Percentiles rank a stretch among this genome's conserved stretches.
These are phyloP conservation scores for Blastobotrys buckinghamii DNA, from an alignment of 1,139 yeast genomes.

Conservation along the genomic window DNA sequence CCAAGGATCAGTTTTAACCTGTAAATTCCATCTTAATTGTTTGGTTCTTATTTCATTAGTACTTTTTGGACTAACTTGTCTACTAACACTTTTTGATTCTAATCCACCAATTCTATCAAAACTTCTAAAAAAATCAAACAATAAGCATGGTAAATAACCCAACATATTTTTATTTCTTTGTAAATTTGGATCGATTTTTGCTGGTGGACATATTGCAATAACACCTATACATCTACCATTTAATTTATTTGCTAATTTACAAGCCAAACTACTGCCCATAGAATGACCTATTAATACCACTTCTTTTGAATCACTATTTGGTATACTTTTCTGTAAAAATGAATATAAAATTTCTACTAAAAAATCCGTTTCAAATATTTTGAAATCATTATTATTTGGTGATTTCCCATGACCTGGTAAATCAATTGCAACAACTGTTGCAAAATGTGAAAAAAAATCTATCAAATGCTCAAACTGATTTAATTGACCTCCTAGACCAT, in stretches of 20 bases:
- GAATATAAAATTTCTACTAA: slow-evolving; percentile 42
- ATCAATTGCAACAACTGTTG: slow-evolving; percentile 59
- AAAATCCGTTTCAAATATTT: slow-evolving; percentile 44
- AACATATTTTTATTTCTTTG: slow-evolving; percentile 20
- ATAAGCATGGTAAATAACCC: slow-evolving; percentile 40
- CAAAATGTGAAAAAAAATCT: slow-evolving; percentile 59
- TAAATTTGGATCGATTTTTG: slow-evolving; percentile 37
- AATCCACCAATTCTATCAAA: slow-evolving; percentile 62
- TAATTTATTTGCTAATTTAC: slow-evolving; percentile 43
- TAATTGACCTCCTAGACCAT: slow-evolving; percentile 76
- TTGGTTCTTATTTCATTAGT: slow-evolving; percentile 41
- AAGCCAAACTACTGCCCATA: slow-evolving; percentile 60
- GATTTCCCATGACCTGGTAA: slow-evolving; percentile 69
- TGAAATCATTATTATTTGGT: slow-evolving; percentile 26
- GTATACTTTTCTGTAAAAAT: slow-evolving; percentile 19
- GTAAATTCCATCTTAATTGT: slow-evolving; percentile 69
- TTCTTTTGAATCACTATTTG: slow-evolving; percentile 30
- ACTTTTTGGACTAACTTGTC: slow-evolving; percentile 42
- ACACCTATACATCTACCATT: slow-evolving; percentile 31
- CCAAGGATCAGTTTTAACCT: slow-evolving; percentile 51
- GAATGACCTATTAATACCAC: slow-evolving; percentile 68
- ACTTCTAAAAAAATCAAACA: slow-evolving; percentile 51
- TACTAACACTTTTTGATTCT: slow-evolving; percentile 48
- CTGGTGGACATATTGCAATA: slow-evolving; percentile 48
- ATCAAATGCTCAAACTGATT: slow-evolving; percentile 64